Evolutionary conservation across 2,329 filamentous ascomycete species (phyloP).

Genomic region (Apiospora marii): DNA sequence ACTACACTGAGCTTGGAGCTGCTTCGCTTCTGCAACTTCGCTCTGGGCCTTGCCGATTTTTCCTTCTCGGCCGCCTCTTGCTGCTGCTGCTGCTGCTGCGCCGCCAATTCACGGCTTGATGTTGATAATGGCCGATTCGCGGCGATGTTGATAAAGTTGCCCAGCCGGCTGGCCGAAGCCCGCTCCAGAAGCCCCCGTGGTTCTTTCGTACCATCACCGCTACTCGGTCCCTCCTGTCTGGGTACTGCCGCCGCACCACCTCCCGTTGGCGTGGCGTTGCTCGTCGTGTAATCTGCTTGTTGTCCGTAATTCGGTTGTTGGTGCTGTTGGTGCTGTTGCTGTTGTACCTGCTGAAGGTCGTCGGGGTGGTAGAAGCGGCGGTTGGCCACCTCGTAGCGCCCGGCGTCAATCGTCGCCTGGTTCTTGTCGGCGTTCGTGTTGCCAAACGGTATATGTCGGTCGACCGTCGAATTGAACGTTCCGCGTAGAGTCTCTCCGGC

Average conservation of each 20-base stretch:
- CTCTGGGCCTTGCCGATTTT: conserved; percentile 3
- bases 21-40: conserved; percentile 22
- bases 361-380: conserved; percentile 28
- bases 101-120: background rate
- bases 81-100: conserved; percentile 9
- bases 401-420: conserved; percentile 28
- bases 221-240: background rate
- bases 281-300: background rate
- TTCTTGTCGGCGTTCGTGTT: conserved; percentile 28
- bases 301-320: background rate
- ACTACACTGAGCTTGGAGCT: conserved; percentile 24
- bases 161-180: conserved; percentile 18
- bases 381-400: conserved; percentile 29
- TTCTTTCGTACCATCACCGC: background rate
- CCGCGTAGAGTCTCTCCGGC: conserved; percentile 37
- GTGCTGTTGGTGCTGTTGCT: background rate
- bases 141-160: conserved; percentile 12
- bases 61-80: background rate
- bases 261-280: background rate
- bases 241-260: background rate
- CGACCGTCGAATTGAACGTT: conserved; percentile 35
- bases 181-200: background rate
- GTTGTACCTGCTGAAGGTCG: conserved; percentile 28
- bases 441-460: conserved; percentile 29
- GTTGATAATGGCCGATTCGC: conserved; percentile 10